These are phyloP conservation scores for Sordariomycetes sp. DNA, from an alignment of 2,329 filamentous ascomycete species.

Conservation along the genomic window DNA sequence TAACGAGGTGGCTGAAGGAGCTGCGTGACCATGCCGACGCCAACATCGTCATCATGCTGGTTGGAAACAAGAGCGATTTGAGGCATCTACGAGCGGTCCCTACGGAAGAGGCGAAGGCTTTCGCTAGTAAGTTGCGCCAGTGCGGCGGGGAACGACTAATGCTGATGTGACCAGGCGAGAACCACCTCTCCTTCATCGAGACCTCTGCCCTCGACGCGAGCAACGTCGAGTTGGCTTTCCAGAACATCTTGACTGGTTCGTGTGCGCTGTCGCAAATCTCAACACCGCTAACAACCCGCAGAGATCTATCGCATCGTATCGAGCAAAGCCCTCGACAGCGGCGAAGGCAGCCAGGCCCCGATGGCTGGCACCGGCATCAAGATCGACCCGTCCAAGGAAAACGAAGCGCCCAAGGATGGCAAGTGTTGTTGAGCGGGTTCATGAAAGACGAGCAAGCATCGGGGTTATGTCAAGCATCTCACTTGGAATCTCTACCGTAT, in stretches of 20 bases:
- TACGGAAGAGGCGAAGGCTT: slow-evolving; percentile 94
- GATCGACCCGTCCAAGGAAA: slow-evolving; percentile 82
- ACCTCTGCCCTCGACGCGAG: slow-evolving; percentile 97
- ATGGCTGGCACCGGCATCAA: slow-evolving; percentile 66
- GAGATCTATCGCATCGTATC: slow-evolving; percentile 99
- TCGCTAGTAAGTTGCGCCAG: slow-evolving; percentile 70
- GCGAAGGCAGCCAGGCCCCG: slow-evolving; percentile 70
- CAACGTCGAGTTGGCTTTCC: slow-evolving; percentile 98
- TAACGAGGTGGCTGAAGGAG: slow-evolving; percentile 98
- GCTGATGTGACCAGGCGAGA: slow-evolving; percentile 61
- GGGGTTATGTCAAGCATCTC: no score
- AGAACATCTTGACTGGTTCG: slow-evolving; percentile 97
- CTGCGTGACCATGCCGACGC: slow-evolving; percentile 94
- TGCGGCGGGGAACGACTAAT: no score
- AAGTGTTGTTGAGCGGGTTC: slow-evolving; percentile 63
- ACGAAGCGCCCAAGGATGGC: slow-evolving; percentile 64
- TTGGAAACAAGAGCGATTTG: slow-evolving; percentile 99
- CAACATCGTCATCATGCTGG: slow-evolving; percentile 99
- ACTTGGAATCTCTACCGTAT: no score
- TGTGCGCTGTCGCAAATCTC: slow-evolving; percentile 7
- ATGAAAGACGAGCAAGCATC: no score
- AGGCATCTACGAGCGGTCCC: slow-evolving; percentile 93
- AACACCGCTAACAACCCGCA: slow-evolving; percentile 25
- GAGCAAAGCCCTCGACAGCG: slow-evolving; percentile 90
- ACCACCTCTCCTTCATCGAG: slow-evolving; percentile 98